Conservation (phyloP, 2,329 filamentous ascomycete genomes). For the Sclerotinia spermophila region DNA sequence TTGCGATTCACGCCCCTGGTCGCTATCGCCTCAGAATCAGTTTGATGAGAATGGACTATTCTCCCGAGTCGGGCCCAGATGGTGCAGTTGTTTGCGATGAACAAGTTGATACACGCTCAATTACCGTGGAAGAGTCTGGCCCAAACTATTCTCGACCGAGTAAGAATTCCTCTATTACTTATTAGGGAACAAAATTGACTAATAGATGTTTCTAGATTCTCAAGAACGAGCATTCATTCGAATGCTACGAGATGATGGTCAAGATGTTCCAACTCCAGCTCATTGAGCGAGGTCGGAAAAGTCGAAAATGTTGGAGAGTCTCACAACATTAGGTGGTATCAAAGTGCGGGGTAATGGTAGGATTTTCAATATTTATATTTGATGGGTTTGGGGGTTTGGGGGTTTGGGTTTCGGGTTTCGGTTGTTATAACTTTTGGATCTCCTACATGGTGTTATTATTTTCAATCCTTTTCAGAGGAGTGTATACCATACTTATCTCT, state of each 20-base stretch:
- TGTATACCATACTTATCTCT: not conserved
- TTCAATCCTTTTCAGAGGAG: conserved; percentile 2
- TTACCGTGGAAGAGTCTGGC: conserved; percentile 29
- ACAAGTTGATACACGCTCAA: conserved; percentile 32
- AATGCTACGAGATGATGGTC: conserved; percentile 32
- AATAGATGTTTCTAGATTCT: conserved; percentile 26
- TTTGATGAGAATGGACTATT: conserved; percentile 35
- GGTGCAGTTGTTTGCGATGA: conserved; percentile 29
- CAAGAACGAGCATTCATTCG: conserved; percentile 32
- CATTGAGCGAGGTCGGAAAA: conserved; percentile 7
- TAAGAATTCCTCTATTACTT: conserved; percentile 21
- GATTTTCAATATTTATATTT: not conserved
- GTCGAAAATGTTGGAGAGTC: conserved; percentile 1
- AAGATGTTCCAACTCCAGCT: conserved; percentile 23
- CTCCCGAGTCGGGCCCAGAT: conserved; percentile 25
- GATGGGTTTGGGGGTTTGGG: not conserved
- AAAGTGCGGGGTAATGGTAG: conserved; percentile 8
- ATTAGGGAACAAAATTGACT: conserved; percentile 16
- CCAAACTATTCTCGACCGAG: conserved; percentile 28
- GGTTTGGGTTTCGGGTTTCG: not conserved
- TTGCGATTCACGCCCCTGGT: conserved; percentile 32
- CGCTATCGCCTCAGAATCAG: conserved; percentile 33
- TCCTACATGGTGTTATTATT: not conserved
- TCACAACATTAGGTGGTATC: conserved; percentile 13
- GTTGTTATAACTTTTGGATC: not conserved